Evolutionary conservation across 2,329 filamentous ascomycete species (phyloP).

Genomic region (Hypoxylon sp.): DNA sequence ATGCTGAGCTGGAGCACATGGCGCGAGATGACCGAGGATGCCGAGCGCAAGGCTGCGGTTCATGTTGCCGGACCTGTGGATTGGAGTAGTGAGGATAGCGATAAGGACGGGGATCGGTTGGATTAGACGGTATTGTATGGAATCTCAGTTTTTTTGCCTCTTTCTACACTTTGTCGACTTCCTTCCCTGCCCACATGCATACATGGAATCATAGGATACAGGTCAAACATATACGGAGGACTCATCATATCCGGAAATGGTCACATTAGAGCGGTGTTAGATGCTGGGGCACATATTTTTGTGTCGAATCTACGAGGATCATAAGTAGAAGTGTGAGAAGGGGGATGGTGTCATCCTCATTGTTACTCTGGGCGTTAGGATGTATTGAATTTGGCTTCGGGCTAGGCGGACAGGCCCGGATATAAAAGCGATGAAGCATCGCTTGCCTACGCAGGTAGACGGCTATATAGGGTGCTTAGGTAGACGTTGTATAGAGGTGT

Average conservation of each 20-base stretch:
- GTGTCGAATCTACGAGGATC: slow-evolving; percentile 24
- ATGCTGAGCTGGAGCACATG: slow-evolving; percentile 93
- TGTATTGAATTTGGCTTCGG: slow-evolving; percentile 2
- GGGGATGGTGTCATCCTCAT: slow-evolving; percentile 10
- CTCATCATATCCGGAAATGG: not conserved
- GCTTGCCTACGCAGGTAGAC: slow-evolving; percentile 2
- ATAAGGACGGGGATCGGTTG: slow-evolving; percentile 56
- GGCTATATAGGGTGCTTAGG: not conserved
- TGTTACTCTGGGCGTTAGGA: slow-evolving; percentile 5
- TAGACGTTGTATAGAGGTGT: not conserved
- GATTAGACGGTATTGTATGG: slow-evolving; percentile 25
- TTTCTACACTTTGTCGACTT: not conserved
- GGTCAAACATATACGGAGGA: slow-evolving; percentile 10
- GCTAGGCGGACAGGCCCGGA: not conserved
- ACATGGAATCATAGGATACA: slow-evolving; percentile 2
- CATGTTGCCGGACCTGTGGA: slow-evolving; percentile 55
- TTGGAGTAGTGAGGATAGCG: slow-evolving; percentile 64
- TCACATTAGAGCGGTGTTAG: slow-evolving; percentile 30
- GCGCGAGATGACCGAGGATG: slow-evolving; percentile 90
- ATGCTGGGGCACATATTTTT: slow-evolving; percentile 19
- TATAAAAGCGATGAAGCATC: slow-evolving; percentile 15
- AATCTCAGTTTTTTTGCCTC: not conserved
- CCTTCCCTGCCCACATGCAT: not conserved
- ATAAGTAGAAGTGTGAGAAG: slow-evolving; percentile 7
- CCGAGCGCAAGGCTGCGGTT: slow-evolving; percentile 68